Percentiles rank a stretch among this genome's conserved stretches.
These are phyloP conservation scores for Puccinia hordei DNA, from an alignment of 1,284 basidiomycete genomes.

Conservation along the genomic window DNA sequence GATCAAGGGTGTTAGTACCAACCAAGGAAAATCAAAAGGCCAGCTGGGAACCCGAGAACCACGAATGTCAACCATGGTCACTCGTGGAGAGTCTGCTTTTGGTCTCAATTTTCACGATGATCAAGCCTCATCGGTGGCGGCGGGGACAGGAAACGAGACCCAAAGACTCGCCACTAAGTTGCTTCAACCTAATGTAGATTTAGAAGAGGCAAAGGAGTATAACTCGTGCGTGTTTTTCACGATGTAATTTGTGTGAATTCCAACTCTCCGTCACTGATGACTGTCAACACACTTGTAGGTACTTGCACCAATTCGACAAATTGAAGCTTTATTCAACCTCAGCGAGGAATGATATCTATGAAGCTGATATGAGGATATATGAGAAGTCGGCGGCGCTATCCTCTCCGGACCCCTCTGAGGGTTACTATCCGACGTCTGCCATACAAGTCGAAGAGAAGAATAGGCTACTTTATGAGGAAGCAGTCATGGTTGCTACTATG, in stretches of 20 bases:
- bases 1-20: not conserved
- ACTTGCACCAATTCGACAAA: conserved; percentile 51
- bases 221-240: conserved; percentile 43
- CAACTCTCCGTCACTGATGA: not conserved
- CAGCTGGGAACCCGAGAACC: not conserved
- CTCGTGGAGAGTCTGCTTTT: conserved; percentile 6
- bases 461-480: conserved; percentile 39
- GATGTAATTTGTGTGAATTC: not conserved
- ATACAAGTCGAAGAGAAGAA: conserved; percentile 45
- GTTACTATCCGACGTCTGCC: not conserved
- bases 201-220: conserved; percentile 42
- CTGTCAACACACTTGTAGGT: conserved; percentile 15
- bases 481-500: conserved; percentile 23
- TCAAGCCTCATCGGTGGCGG: not conserved
- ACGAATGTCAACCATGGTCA: not conserved
- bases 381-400: conserved; percentile 22
- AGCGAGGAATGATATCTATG: conserved; percentile 33
- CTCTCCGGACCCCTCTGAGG: not conserved
- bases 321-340: conserved; percentile 29
- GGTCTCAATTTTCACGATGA: conserved; percentile 32
- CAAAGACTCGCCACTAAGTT: conserved; percentile 27
- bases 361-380: conserved; percentile 41
- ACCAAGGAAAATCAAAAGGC: not conserved
- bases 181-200: conserved; percentile 30
- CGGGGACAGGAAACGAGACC: conserved; percentile 16